Evolutionary conservation across 345 rosid species (phyloP).

Genomic region (Aegle marmelos): DNA sequence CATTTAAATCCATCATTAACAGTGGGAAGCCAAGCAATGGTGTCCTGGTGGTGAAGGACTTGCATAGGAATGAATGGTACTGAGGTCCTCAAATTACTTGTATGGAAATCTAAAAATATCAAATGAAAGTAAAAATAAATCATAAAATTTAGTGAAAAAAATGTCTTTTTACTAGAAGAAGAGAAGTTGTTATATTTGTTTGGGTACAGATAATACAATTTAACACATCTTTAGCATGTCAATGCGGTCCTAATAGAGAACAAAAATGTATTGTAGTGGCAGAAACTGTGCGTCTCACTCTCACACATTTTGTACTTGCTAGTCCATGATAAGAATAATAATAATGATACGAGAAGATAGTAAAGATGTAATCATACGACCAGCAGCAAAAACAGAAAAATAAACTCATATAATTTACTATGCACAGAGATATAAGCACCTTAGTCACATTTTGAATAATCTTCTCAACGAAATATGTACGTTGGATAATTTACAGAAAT

Average conservation of each 20-base stretch:
- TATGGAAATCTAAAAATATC: not conserved
- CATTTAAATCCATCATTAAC: not conserved
- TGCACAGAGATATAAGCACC: not conserved
- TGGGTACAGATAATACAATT: not conserved
- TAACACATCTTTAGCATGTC: constrained; percentile 12
- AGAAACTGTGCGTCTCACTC: constrained; percentile 10
- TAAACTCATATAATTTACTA: not conserved
- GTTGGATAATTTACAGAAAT: not conserved
- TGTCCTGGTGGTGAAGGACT: not conserved
- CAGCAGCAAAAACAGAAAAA: not conserved
- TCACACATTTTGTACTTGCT: constrained; percentile 19
- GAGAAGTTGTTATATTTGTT: not conserved
- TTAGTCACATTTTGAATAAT: not conserved
- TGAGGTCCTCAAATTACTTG: not conserved
- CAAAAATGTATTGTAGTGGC: not conserved
- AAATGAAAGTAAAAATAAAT: too few species aligned
- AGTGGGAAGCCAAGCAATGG: not conserved
- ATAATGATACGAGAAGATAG: too few species aligned
- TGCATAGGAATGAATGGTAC: constrained; percentile 7
- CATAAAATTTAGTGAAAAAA: not conserved
- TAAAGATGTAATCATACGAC: not conserved
- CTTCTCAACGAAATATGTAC: not conserved
- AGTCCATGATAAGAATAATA: constrained; percentile 1
- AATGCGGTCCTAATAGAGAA: not conserved
- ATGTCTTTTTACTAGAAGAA: not conserved